Evolutionary conservation across 129 eudicot species (phyloP).

Genomic region (Flaveria linearis): DNA sequence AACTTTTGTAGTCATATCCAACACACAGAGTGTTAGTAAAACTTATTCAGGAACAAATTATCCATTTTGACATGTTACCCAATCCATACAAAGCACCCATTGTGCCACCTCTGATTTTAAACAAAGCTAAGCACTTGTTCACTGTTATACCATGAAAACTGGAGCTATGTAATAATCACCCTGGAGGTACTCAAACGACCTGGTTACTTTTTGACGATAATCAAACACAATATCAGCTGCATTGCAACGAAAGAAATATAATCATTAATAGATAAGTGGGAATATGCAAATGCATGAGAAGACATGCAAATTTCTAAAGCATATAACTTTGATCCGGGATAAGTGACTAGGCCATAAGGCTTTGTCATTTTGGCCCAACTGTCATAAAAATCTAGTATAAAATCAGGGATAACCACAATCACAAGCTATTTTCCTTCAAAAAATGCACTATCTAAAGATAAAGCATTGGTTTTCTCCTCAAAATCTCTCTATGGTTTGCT

Average conservation of each 20-base stretch:
- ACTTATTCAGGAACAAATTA: neutral
- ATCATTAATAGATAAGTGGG: neutral
- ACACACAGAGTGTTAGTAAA: neutral
- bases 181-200: constrained; percentile 92
- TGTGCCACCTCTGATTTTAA: neutral
- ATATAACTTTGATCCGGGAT: neutral
- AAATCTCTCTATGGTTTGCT: neutral
- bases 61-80: neutral
- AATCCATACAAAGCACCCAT: neutral
- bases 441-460: no score
- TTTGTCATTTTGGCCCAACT: neutral
- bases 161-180: constrained; percentile 99
- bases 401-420: no score
- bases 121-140: neutral
- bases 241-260: constrained; percentile 7
- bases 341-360: neutral
- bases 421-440: no score
- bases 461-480: neutral
- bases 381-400: no score
- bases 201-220: constrained; percentile 90
- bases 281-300: neutral
- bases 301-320: neutral
- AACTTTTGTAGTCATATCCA: neutral
- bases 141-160: constrained; percentile 66
- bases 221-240: constrained; percentile 99